Evolutionary conservation across 345 rosid genomes (phyloP).

Genomic region (Mercurialis annua): DNA sequence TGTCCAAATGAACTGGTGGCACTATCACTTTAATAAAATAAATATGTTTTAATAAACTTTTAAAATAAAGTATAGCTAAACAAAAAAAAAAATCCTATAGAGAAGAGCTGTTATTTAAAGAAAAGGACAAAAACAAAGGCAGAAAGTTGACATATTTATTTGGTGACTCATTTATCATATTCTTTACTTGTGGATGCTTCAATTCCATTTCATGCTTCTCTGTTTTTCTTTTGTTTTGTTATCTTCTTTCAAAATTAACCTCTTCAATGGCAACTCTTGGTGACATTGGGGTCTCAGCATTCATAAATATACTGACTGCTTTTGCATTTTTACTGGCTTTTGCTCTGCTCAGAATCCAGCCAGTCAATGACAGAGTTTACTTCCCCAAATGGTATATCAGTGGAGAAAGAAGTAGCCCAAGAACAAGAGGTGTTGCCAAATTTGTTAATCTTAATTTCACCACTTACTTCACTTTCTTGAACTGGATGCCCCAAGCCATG

Average conservation of each 20-base stretch:
- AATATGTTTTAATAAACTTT: too few relatives aligned
- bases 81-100: neutral
- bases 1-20: too few relatives aligned
- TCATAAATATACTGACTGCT: slow-evolving; percentile 66
- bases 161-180: neutral
- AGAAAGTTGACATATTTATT: neutral
- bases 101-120: neutral
- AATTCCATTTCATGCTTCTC: neutral
- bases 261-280: slow-evolving; percentile 71
- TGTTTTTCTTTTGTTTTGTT: too few relatives aligned
- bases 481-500: slow-evolving; percentile 99
- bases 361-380: slow-evolving; percentile 90
- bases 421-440: slow-evolving; percentile 57
- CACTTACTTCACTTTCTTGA: slow-evolving; percentile 80
- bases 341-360: slow-evolving; percentile 83
- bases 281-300: slow-evolving; percentile 87
- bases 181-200: neutral
- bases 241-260: neutral
- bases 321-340: slow-evolving; percentile 81
- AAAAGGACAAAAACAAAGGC: neutral
- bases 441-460: slow-evolving; percentile 73
- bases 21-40: too few relatives aligned
- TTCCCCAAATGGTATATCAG: slow-evolving; percentile 80
- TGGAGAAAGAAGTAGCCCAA: slow-evolving; percentile 70
- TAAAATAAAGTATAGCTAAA: neutral